Percentiles rank a stretch among this genome's conserved stretches.
Conservation (phyloP, 2,329 filamentous ascomycete genomes). For the Apiospora koreana region DNA sequence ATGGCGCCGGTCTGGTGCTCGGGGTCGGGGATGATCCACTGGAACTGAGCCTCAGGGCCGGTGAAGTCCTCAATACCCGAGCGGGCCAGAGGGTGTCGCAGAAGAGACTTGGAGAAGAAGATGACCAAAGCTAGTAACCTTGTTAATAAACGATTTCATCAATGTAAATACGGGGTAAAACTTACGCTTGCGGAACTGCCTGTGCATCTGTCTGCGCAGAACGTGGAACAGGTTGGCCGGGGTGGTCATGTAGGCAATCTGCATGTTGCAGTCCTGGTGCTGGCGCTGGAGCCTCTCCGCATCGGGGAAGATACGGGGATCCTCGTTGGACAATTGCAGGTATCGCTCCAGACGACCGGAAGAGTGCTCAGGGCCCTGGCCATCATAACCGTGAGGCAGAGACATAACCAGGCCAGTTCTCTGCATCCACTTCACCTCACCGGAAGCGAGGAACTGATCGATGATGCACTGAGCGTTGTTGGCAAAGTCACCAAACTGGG, state of each 20-base stretch:
- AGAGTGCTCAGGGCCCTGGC: conserved; percentile 97
- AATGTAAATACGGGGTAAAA: conserved; percentile 29
- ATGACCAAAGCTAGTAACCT: conserved; percentile 73
- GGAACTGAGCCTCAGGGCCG: conserved; percentile 82
- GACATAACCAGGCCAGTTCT: conserved; percentile 95
- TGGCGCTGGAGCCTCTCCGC: conserved; percentile 90
- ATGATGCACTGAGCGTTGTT: conserved; percentile 99
- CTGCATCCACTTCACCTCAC: conserved; percentile 98
- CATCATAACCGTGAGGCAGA: conserved; percentile 95
- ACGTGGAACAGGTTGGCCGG: conserved; percentile 96
- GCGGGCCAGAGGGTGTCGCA: conserved; percentile 90
- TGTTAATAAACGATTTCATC: conserved; percentile 24
- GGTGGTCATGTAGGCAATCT: conserved; percentile 96
- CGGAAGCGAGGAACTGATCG: conserved; percentile 97
- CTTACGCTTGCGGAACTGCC: conserved; percentile 98
- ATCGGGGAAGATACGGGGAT: conserved; percentile 88
- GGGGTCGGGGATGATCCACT: conserved; percentile 92
- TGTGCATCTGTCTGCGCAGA: conserved; percentile 95
- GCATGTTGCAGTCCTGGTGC: conserved; percentile 99
- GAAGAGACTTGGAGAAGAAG: conserved; percentile 97
- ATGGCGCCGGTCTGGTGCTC: conserved; percentile 77
- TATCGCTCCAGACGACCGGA: conserved; percentile 97
- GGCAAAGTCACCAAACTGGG: conserved; percentile 98
- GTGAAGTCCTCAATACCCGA: conserved; percentile 90
- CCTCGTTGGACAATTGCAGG: conserved; percentile 95